phyloP scores from a whole-genome alignment of 2,329 filamentous ascomycete genomes.

The Anisogramma anomala region DNA sequence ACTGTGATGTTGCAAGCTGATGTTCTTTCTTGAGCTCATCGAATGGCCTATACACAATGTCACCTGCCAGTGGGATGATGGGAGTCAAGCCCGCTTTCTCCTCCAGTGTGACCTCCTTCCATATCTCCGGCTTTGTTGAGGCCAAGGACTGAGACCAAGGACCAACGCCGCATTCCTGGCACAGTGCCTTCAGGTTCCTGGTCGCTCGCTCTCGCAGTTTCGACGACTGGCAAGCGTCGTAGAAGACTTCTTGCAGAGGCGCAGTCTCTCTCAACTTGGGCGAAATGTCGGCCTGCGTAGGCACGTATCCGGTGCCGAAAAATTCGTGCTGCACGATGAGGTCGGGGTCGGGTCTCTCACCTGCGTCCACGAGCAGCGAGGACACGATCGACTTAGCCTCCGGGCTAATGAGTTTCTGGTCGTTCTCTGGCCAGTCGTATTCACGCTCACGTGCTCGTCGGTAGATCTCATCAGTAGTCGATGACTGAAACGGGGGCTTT shows the following conservation, averaged over 20 bases:
- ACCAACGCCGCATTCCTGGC: conserved; percentile 46
- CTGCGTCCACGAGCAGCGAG: conserved; percentile 62
- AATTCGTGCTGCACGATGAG: conserved; percentile 69
- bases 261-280: conserved; percentile 44
- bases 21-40: conserved; percentile 47
- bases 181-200: conserved; percentile 45
- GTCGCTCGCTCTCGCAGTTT: conserved; percentile 35
- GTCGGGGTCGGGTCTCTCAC: conserved; percentile 64
- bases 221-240: conserved; percentile 34
- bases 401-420: conserved; percentile 58
- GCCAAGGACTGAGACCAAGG: conserved; percentile 32
- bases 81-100: conserved; percentile 55
- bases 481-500: conserved; percentile 90
- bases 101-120: conserved; percentile 57
- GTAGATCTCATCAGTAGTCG: conserved; percentile 78
- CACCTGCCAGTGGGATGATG: conserved; percentile 48
- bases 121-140: conserved; percentile 43
- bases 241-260: conserved; percentile 48
- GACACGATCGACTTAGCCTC: conserved; percentile 72
- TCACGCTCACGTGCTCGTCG: conserved; percentile 57
- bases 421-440: conserved; percentile 65
- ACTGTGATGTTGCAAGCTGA: conserved; percentile 15
- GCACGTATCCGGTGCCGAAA: conserved; percentile 67
- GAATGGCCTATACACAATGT: conserved; percentile 53
- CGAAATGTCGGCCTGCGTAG: conserved; percentile 47